These are phyloP conservation scores for Tubosaeta brunneosetosa DNA, from an alignment of 768 basidiomycete genomes.

Conservation along the genomic window DNA sequence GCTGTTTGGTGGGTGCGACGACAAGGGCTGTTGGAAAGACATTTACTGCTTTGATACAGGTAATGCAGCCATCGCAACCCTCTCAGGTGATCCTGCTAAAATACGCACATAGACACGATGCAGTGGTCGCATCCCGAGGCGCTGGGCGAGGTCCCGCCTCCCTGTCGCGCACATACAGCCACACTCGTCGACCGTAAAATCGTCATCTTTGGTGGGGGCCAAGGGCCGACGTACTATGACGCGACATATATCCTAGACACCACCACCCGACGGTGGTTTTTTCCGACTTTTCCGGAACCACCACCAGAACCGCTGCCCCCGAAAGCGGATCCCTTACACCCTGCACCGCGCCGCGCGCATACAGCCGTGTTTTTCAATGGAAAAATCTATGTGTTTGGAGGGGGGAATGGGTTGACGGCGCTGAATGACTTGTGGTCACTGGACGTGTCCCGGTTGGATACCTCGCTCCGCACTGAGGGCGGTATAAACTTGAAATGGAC, in stretches of 20 bases:
- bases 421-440: constrained; percentile 88
- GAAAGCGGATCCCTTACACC: constrained; percentile 26
- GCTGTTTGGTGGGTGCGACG: constrained; percentile 89
- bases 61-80: constrained; percentile 22
- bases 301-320: constrained; percentile 1
- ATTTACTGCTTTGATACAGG: constrained; percentile 85
- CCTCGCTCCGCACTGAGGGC: constrained; percentile 15
- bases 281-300: constrained; percentile 35
- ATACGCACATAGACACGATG: constrained; percentile 62
- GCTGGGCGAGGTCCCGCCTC: constrained; percentile 73
- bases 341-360: constrained; percentile 80
- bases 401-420: constrained; percentile 90
- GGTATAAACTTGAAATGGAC: constrained; percentile 49
- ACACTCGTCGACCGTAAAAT: constrained; percentile 78
- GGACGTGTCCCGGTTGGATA: constrained; percentile 51
- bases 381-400: constrained; percentile 84
- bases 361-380: constrained; percentile 70
- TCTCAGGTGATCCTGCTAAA: background rate
- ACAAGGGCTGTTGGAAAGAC: constrained; percentile 66
- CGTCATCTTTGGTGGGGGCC: constrained; percentile 83
- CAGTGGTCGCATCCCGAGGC: constrained; percentile 81
- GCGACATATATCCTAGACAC: constrained; percentile 82
- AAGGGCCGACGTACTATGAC: constrained; percentile 79
- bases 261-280: constrained; percentile 58
- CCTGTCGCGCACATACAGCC: constrained; percentile 83